Base-by-base conservation (phyloP, 768 basidiomycete species). In the Cyclocybe cylindracea region DNA sequence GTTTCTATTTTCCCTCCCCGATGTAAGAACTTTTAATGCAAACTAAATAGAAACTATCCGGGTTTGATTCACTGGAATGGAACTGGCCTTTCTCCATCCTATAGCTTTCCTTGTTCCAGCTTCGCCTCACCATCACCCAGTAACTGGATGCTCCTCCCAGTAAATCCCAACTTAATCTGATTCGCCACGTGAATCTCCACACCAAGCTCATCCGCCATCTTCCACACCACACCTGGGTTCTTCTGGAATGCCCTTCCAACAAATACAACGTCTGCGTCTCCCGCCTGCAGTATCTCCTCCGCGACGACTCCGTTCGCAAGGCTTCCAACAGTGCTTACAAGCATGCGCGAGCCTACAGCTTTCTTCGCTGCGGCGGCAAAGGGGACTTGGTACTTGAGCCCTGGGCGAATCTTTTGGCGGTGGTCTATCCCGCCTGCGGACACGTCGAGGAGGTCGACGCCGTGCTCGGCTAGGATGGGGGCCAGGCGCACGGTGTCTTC, bases 381-480 rank as follows among this genome's bases (percentile, higher is more conserved):
- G 0, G 73, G 80, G 0, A 83, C 79, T 68, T 90, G 84, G 56
- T 78, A 83, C 2, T 73, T 74, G 7, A 66, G 68, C 0, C 69
- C 70, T 14, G 50, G 44, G 16, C 66, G 64, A 24, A 76, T 60
- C 45, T 69, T 67, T 51, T 81, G 80, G 39, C 61, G 58, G 1
- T 74, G 63, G 51, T 76, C 70, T 46, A 77, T 80, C 1, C 89
- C 91, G 3, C 83, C 89, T 0, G 77, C 76, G 4, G 84, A 86
- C 34, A 89, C 78, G 57, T 93, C 91, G 41, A 93, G 68, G 34
- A 93, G 71, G 65, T 92, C 91, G 46, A 92, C 78, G 5, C 89
- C 89, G 39, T 83, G 77, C 10, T 79, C 76, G 13, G 73, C 74
- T 13, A 92, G 76, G 55, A 84, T 77, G 13, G 73, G 69, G 2